Conservation (phyloP, 805 yeast species). For the Spathaspora passalidarum region DNA sequence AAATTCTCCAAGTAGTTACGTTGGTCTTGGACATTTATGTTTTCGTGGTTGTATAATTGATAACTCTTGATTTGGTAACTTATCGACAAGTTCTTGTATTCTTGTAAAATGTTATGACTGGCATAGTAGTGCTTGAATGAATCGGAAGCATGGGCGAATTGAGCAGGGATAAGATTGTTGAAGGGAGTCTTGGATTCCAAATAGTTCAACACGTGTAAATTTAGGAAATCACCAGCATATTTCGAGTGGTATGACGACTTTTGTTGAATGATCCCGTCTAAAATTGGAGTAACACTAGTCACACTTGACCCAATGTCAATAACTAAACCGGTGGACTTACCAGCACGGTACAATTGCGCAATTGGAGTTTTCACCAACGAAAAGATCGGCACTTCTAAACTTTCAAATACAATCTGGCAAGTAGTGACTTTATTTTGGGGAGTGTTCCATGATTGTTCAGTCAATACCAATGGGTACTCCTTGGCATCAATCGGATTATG, state of each 20-base stretch:
- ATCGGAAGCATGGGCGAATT: slow-evolving; percentile 16
- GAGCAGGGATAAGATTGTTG: slow-evolving; percentile 17
- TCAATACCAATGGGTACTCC: slow-evolving; percentile 64
- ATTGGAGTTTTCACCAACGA: slow-evolving; percentile 74
- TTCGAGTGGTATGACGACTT: slow-evolving; percentile 66
- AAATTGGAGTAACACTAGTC: slow-evolving; percentile 70
- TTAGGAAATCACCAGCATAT: slow-evolving; percentile 83
- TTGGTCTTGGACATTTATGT: slow-evolving; percentile 9
- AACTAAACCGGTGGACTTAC: slow-evolving; percentile 73
- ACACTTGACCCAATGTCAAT: slow-evolving; percentile 75
- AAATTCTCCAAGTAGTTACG: slow-evolving; percentile 53
- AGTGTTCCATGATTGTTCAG: slow-evolving; percentile 72
- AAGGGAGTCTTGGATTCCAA: slow-evolving; percentile 20
- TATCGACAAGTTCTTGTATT: slow-evolving; percentile 33
- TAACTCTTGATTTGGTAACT: slow-evolving; percentile 22
- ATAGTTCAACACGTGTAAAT: slow-evolving; percentile 56
- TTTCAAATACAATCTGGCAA: slow-evolving; percentile 73
- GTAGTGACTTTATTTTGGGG: slow-evolving; percentile 53
- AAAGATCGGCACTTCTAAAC: slow-evolving; percentile 70
- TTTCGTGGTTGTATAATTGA: slow-evolving; percentile 9
- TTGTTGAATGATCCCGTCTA: slow-evolving; percentile 67
- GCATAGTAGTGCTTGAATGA: slow-evolving; percentile 38
- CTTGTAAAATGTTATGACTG: slow-evolving; percentile 31
- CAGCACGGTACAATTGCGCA: slow-evolving; percentile 74
- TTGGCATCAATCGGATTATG: slow-evolving; percentile 42